These are phyloP conservation scores for Fusarium sacchari DNA, from an alignment of 2,329 filamentous ascomycete genomes.

Conservation along the genomic window DNA sequence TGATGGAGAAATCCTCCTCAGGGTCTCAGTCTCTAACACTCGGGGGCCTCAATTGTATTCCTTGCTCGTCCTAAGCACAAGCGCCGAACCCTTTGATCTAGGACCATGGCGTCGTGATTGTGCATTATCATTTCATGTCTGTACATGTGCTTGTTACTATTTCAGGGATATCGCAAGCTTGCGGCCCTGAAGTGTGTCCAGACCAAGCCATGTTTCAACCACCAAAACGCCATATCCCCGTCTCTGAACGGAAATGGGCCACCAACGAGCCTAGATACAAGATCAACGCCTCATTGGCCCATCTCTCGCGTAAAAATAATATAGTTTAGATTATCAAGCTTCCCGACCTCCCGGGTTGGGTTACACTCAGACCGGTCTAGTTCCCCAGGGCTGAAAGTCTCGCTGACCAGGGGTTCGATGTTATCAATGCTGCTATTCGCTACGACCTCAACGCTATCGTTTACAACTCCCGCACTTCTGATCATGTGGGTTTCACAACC, in stretches of 20 bases:
- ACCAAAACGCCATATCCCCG: slow-evolving; percentile 11
- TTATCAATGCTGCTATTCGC: neutral
- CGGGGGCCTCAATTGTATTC: neutral
- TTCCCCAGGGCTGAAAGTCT: slow-evolving; percentile 35
- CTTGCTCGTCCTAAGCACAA: neutral
- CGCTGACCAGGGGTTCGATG: slow-evolving; percentile 10
- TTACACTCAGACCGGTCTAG: slow-evolving; percentile 21
- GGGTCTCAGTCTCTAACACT: neutral
- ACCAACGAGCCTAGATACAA: neutral
- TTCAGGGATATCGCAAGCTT: slow-evolving; percentile 1
- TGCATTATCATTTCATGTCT: neutral
- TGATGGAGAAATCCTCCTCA: neutral
- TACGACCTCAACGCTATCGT: slow-evolving; percentile 1
- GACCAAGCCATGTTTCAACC: slow-evolving; percentile 40
- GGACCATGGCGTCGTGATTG: slow-evolving; percentile 9
- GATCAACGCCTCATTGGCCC: slow-evolving; percentile 1
- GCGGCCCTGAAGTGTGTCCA: slow-evolving; percentile 10
- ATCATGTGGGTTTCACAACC: slow-evolving; percentile 10
- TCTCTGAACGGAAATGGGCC: slow-evolving; percentile 20
- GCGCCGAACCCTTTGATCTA: neutral
- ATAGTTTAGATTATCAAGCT: slow-evolving; percentile 13
- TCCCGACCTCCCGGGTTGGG: slow-evolving; percentile 18
- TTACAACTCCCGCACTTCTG: slow-evolving; percentile 8
- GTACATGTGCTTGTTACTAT: neutral
- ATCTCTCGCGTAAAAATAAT: neutral